Evolutionary conservation across 306 rosid genomes (phyloP).

Genomic region (Lagenaria siceraria): DNA sequence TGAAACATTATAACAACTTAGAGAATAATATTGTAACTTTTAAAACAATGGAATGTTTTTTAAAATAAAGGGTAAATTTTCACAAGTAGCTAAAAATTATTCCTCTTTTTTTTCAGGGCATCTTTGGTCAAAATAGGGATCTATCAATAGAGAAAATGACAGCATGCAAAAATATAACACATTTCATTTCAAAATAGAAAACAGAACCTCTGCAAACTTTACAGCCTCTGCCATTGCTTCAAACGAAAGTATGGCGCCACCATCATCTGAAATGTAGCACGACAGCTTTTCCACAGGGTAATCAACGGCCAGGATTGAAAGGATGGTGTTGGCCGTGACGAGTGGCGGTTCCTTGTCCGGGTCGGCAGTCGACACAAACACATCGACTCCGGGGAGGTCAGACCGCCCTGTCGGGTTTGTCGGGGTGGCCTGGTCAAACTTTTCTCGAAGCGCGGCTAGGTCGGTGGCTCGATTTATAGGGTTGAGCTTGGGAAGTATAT

Average conservation of each 20-base stretch:
- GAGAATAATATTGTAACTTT: no score
- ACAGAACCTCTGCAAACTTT: slow-evolving; percentile 58
- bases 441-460: slow-evolving; percentile 48
- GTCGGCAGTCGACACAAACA: slow-evolving; percentile 69
- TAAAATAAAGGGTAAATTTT: no score
- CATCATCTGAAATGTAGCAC: slow-evolving; percentile 73
- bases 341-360: slow-evolving; percentile 83
- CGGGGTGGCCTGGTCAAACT: slow-evolving; percentile 46
- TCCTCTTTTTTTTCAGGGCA: background rate
- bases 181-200: background rate
- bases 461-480: slow-evolving; percentile 77
- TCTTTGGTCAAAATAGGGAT: background rate
- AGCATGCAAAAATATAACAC: background rate
- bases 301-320: slow-evolving; percentile 58
- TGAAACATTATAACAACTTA: no score
- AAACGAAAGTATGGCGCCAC: slow-evolving; percentile 81
- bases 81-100: no score
- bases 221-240: slow-evolving; percentile 90
- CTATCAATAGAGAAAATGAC: background rate
- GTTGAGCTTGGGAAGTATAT: slow-evolving; percentile 57
- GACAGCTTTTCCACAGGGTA: slow-evolving; percentile 62
- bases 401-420: slow-evolving; percentile 55
- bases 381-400: slow-evolving; percentile 63
- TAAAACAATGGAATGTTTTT: no score
- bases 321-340: slow-evolving; percentile 73